phyloP scores from a whole-genome alignment of 257 asterid species.

The Solanum stenotomum region DNA sequence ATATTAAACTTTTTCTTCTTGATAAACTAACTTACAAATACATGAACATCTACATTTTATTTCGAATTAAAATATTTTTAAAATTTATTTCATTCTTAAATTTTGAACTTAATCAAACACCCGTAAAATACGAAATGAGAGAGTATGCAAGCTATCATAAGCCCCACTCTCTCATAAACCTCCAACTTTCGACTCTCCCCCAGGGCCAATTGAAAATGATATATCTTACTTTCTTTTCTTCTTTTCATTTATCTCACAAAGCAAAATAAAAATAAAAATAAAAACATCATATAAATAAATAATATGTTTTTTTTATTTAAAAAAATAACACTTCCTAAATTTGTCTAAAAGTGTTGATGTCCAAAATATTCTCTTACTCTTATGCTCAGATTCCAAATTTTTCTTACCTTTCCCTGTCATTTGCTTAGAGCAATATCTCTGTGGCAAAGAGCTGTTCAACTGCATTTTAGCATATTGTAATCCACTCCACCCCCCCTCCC shows the following conservation, averaged over 20 bases:
- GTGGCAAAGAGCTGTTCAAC: constrained; percentile 27
- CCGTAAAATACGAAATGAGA: background rate
- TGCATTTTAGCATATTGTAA: constrained; percentile 5
- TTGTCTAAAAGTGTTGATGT: background rate
- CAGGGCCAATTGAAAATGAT: background rate
- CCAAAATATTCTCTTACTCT: constrained; percentile 12
- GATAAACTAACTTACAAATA: background rate
- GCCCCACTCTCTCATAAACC: background rate
- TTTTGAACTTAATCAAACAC: background rate
- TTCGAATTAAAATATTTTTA: background rate
- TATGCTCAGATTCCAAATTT: constrained; percentile 21
- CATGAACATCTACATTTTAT: background rate
- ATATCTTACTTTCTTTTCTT: background rate
- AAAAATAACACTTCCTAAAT: background rate
- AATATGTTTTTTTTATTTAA: no score
- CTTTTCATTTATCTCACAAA: background rate
- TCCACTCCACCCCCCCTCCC: background rate
- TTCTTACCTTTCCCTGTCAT: background rate
- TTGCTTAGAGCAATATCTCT: constrained; percentile 10
- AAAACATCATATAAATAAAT: background rate
- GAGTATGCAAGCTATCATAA: background rate
- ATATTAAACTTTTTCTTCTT: background rate
- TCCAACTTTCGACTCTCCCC: background rate
- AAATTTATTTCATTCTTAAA: background rate
- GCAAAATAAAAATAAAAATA: background rate